Base-by-base conservation (phyloP, 169 alveolate genomes). In the Ichthyophthirius multifiliis region DNA sequence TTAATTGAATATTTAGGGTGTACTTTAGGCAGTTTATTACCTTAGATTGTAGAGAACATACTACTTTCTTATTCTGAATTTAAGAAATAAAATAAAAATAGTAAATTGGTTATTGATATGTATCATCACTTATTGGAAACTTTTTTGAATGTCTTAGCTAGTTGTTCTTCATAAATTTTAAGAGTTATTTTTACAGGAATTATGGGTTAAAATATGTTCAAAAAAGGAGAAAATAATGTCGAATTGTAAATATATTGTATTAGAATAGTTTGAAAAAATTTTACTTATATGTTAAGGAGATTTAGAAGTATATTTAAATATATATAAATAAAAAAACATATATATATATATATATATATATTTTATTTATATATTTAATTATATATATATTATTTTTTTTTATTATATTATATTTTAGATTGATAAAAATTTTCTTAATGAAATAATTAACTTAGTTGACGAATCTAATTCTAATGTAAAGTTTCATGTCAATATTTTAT, bases 1-100 rank as follows among this genome's bases (percentile, higher is more conserved):
- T 67, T 67, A 41, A 67, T 67, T 37, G 77, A 67, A 18, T 34
- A 67, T 18, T 37, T 67, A 12, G 77, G 77, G n/a, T 67, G 77
- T 20, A 67, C 77, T n/a, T 20, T 67, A 39, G 77, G 55, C 0
- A 39, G 30, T 5, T 67, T 12, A 6, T 20, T 67, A 1, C 77
- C 77, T 16, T 5, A 67, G 41, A 67, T 67, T 16, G 55, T 16
- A 39, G 23, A 18, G 63, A 55, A 55, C 12, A 55, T 16, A 55
- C 31, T 2, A 4, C 71, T 55, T 2, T 23, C 7, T 4, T 37
- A 0, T 27, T 9, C 7, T 9, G 46, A 41, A 13, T 41, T 7
- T 41, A n/a, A n/a, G n/a, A n/a, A n/a, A 9, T 13, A 41, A 9
- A 7, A 41, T 5, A 5, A 45, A 45, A 45, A 45, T 13, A n/a